Base-by-base conservation (phyloP, 495 filamentous ascomycete species). In the Zalerion maritima region DNA sequence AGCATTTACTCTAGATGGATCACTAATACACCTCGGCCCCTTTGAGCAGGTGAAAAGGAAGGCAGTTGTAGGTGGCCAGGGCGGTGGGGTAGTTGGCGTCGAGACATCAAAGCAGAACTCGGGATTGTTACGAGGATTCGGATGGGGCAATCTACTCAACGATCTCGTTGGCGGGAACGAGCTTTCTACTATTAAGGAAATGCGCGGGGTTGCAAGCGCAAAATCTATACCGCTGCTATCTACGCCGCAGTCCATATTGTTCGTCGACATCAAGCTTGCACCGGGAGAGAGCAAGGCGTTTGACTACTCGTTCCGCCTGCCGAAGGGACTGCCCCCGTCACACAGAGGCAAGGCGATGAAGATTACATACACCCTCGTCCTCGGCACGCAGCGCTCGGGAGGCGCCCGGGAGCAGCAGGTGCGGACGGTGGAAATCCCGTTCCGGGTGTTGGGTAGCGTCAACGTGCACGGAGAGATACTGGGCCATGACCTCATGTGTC, bases 31-130 rank as follows among this genome's bases (percentile, higher is more conserved):
- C 38, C 75, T 89, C 21, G 75, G 72, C 2, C 81, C 75, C 3
- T 97, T 97, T 40, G 91, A 97, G 46, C 83, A 91, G 32, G 83
- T 94, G 16, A 97, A 96, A 49, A 62, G 87, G 23, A 94, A 91
- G 50, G 91, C 81, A 18, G 81, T 92, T 10, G 67, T 94, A 14
- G 83, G 87, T 22, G 79, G 78, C 2, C 81, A 91, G 36, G 82
- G 79, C 21, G 78, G 81, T 20, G 81, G 83, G 17, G 81, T 89
- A 18, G 68, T 89, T 26, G 78, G 81, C 19, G 52, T 86, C 24
- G 83, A 89, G 32, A 76, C 71, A 17, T 62, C 67, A 15, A 91
- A 79, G 38, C 69, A 73, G 44, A 70, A 77, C 21, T 82, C 74
- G 41, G 81, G 91, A 0, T 62, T 96, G 24, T 72, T 94, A 39